These are phyloP conservation scores for Phenoliferia sp. DNA, from an alignment of 1,284 basidiomycete genomes.

Conservation along the genomic window DNA sequence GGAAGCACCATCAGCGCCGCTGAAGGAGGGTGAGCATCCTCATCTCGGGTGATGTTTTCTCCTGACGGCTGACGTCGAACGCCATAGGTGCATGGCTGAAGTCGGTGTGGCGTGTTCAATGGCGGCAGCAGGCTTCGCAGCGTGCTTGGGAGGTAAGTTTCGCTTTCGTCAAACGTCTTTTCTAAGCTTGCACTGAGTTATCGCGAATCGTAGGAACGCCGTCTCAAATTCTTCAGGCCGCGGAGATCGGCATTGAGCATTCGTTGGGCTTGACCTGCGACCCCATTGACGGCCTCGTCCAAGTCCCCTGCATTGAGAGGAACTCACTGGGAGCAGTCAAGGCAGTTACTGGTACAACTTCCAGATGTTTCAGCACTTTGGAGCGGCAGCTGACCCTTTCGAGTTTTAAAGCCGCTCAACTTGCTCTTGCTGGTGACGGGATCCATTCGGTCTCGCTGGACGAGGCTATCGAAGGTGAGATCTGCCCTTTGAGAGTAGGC, in stretches of 20 bases:
- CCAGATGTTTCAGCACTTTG: slow-evolving; percentile 41
- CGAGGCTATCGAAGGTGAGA: slow-evolving; percentile 73
- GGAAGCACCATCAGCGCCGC: slow-evolving; percentile 95
- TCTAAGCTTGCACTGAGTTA: not conserved
- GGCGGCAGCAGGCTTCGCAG: slow-evolving; percentile 88
- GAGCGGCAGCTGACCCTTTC: no score
- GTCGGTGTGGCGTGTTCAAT: slow-evolving; percentile 68
- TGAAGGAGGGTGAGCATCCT: slow-evolving; percentile 59
- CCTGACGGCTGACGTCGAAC: not conserved
- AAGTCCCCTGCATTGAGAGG: slow-evolving; percentile 84
- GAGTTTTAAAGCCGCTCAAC: slow-evolving; percentile 56
- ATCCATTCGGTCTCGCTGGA: slow-evolving; percentile 83
- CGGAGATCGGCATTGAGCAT: slow-evolving; percentile 66
- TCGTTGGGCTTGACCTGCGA: slow-evolving; percentile 74
- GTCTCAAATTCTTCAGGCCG: slow-evolving; percentile 60
- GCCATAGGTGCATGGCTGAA: slow-evolving; percentile 40
- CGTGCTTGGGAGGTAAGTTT: slow-evolving; percentile 75
- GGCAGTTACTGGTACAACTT: slow-evolving; percentile 51
- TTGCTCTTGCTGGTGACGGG: slow-evolving; percentile 85
- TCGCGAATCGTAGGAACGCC: slow-evolving; percentile 37
- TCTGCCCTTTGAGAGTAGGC: no score
- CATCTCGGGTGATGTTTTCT: not conserved
- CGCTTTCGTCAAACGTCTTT: not conserved
- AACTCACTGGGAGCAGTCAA: slow-evolving; percentile 54
- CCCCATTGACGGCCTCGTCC: slow-evolving; percentile 85